phyloP scores from a whole-genome alignment of 2,329 filamentous ascomycete genomes.

The Penicillium sp. region DNA sequence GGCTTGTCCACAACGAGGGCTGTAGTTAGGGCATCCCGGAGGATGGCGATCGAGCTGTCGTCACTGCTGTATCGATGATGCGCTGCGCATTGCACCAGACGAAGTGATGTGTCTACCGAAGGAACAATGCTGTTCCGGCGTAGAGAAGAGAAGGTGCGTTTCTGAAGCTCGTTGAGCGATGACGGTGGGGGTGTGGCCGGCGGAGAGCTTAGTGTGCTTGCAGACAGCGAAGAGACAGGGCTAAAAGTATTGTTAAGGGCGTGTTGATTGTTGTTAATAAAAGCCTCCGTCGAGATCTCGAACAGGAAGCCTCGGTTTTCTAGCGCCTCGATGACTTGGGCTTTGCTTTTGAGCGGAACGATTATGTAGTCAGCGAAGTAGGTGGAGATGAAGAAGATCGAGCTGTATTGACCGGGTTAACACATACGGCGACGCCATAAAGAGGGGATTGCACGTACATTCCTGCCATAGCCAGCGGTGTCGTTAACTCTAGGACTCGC shows the following conservation, averaged over 20 bases:
- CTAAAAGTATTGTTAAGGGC: conserved; percentile 43
- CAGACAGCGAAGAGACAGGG: conserved; percentile 37
- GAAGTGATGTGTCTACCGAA: conserved; percentile 69
- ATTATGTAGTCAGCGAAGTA: conserved; percentile 98
- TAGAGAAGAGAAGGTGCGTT: conserved; percentile 82
- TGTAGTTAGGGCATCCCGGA: conserved; percentile 45
- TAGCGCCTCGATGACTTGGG: conserved; percentile 76
- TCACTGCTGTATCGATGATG: conserved; percentile 51
- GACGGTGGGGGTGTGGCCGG: conserved; percentile 78
- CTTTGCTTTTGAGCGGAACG: conserved; percentile 75
- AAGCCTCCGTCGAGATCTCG: conserved; percentile 71
- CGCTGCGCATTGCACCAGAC: conserved; percentile 82
- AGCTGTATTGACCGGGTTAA: conserved; percentile 48
- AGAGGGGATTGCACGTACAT: conserved; percentile 60
- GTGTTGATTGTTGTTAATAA: conserved; percentile 61
- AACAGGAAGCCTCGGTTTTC: conserved; percentile 83
- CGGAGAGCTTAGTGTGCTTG: conserved; percentile 34
- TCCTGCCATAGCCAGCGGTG: conserved; percentile 85
- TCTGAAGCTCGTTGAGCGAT: conserved; percentile 78
- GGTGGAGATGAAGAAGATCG: conserved; percentile 98
- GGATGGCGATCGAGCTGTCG: conserved; percentile 43
- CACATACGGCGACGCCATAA: neutral
- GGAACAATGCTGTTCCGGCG: conserved; percentile 76
- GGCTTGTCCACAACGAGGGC: conserved; percentile 47
- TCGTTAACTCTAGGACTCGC: conserved; percentile 88